Evolutionary conservation across 129 eudicot species (phyloP), one percentile per base, ranked within the genome.

Genomic region (Heracleum sosnowskyi): DNA sequence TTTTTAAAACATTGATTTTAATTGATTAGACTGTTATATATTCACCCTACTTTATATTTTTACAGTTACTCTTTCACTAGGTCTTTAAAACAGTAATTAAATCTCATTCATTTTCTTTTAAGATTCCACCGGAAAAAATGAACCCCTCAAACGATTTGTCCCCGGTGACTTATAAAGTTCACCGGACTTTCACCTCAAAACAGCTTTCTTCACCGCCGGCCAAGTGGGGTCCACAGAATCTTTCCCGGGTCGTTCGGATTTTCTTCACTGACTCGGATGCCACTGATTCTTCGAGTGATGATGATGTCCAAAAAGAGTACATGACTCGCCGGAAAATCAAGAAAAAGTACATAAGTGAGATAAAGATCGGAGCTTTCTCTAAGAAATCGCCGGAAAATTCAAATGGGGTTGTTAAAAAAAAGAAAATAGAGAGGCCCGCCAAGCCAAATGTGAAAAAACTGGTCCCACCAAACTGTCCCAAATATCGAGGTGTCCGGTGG

Each of bases 201-300:
- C 42, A 31, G n/a, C n/a, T 69, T 31, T 35, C 74, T 6, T 35
- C 74, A 4, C 44, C 74, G 44, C 20, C 70, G 70, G 37, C 9
- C 2, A 69, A 35, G 26, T 31, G 39, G 40, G n/a, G 37, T 3
- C 22, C 44, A 16, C 20, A 69, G 22, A 35, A 69, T 69, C 44
- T 34, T 28, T 34, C 74, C 2, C 24, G 74, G 74, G 42, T 69
- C 22, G 74, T 69, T 33, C 26, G 74, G 44, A 69, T 69, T 35
- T 35, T 7, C 74, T 69, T 18, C 42, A 69, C 74, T 0, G 74
- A 69, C 74, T 15, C n/a, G 2, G 74, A 69, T 35, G 74, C 74
- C 74, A 69, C 74, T 69, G 74, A 69, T 35, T 69, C 74, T 35
- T 69, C 74, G 4, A 31, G 41, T 69, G 74, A 69, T 69, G 74